Evolutionary conservation across 768 basidiomycete species (phyloP), one percentile per base, ranked within the genome.

Genomic region (Lactarius evosmus): DNA sequence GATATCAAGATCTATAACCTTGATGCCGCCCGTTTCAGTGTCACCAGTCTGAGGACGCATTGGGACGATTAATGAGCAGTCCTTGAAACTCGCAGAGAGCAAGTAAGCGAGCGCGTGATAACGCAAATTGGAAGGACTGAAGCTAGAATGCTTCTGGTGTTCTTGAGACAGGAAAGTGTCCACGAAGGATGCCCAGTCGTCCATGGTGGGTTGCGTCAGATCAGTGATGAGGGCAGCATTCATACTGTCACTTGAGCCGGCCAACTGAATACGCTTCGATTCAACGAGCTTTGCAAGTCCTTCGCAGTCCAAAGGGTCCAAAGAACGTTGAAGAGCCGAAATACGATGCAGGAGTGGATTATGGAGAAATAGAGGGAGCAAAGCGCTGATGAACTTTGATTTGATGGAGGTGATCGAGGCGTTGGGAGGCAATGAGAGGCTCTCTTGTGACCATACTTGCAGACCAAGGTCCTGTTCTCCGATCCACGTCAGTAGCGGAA

Each of bases 21-120:
- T 86, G 30, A 91, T 80, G 19, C 76, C 75, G n/a, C 63, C 60
- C 40, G 69, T 61, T 30, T 67, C 66, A 11, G 66, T 64, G 9
- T 62, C 55, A 16, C 59, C 46, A 77, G 63, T 64, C 82, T 74
- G 53, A 78, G 70, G 27, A 19, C 11, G 58, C 30, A 78, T 65
- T 25, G 78, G 76, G 40, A 87, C 65, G 59, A 89, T 83, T 58
- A 89, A 62, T 0, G 95, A 97, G 76, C 96, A 99, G 74, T 99
- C 96, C 74, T 99, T 99, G 82, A 99, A 94, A 7, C 91, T 91
- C 29, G 93, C 93, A 5, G 93, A 93, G 57, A 98, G 86, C 25
- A 94, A 77, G 73, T 92, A 92, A 8, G 91, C 87, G 53, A 91
- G 75, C 46, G 86, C 71, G 67, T 88, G 83, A 68, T 89, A 83